Evolutionary conservation across 2,329 filamentous ascomycete species (phyloP).

Genomic region (Fusarium udum): DNA sequence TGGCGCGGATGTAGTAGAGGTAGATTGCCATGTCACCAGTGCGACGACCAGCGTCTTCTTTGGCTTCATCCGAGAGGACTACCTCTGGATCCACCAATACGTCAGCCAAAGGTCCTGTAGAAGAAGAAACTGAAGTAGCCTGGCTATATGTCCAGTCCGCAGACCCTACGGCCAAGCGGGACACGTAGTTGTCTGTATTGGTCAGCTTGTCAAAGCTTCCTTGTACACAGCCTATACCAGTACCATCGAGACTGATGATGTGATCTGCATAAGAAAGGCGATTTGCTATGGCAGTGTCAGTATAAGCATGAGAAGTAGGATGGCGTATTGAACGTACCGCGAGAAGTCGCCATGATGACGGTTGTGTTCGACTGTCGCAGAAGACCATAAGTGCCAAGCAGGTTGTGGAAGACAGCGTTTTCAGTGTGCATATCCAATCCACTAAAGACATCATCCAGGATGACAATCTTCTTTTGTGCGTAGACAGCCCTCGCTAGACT

Average conservation of each 20-base stretch:
- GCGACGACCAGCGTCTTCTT: conserved; percentile 19
- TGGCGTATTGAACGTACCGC: not conserved
- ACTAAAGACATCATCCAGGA: conserved; percentile 48
- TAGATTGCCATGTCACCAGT: conserved; percentile 35
- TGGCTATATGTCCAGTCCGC: not conserved
- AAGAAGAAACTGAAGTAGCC: too few relatives aligned
- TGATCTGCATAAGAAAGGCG: conserved; percentile 27
- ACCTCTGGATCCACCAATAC: not conserved
- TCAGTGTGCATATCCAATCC: conserved; percentile 45
- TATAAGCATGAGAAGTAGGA: fast-evolving
- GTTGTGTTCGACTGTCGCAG: conserved; percentile 24
- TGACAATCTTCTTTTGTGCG: conserved; percentile 34
- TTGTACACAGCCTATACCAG: conserved; percentile 1
- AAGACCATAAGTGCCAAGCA: conserved; percentile 40
- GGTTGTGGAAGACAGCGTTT: conserved; percentile 34
- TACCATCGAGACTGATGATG: conserved; percentile 20
- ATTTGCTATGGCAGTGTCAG: conserved; percentile 6
- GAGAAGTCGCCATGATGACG: conserved; percentile 23
- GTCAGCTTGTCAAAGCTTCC: conserved; percentile 25
- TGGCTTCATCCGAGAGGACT: not conserved
- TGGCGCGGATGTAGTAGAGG: conserved; percentile 42
- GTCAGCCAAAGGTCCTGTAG: too few relatives aligned
- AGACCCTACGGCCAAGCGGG: not conserved
- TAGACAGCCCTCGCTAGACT: conserved; percentile 46
- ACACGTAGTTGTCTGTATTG: conserved; percentile 21